Conservation (phyloP, 1,139 yeast species). For the Lodderomyces beijingensis region DNA sequence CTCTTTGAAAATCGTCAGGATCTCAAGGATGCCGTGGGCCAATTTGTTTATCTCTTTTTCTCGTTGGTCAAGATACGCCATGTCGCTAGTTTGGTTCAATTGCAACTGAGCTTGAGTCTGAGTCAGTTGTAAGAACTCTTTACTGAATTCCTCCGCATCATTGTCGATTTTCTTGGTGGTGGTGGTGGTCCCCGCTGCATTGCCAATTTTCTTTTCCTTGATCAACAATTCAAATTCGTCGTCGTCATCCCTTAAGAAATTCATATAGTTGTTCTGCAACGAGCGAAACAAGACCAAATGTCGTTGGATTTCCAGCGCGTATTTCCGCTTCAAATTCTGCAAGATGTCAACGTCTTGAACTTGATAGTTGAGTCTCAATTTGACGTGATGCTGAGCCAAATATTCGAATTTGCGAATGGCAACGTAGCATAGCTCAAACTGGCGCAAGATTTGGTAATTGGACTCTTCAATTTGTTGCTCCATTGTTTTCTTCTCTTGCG, state of each 20-base stretch:
- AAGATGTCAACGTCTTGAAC: slow-evolving; percentile 60
- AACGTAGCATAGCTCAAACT: slow-evolving; percentile 73
- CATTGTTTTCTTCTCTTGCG: slow-evolving; percentile 70
- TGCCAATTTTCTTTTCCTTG: slow-evolving; percentile 3
- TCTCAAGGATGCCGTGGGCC: slow-evolving; percentile 92
- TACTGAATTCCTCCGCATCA: slow-evolving; percentile 4
- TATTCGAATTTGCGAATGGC: slow-evolving; percentile 65
- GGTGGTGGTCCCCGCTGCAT: background rate
- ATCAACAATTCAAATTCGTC: slow-evolving; percentile 6
- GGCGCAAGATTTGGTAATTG: slow-evolving; percentile 67
- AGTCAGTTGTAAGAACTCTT: slow-evolving; percentile 33
- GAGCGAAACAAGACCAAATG: slow-evolving; percentile 74
- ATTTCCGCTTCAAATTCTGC: slow-evolving; percentile 74
- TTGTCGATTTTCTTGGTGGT: no score
- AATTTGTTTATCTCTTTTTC: slow-evolving; percentile 85
- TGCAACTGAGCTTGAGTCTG: slow-evolving; percentile 31
- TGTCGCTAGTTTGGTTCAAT: slow-evolving; percentile 26
- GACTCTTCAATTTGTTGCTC: slow-evolving; percentile 69
- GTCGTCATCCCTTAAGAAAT: slow-evolving; percentile 71
- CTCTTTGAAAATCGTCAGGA: slow-evolving; percentile 88
- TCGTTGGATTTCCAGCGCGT: slow-evolving; percentile 82
- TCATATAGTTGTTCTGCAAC: slow-evolving; percentile 83
- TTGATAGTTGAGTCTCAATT: slow-evolving; percentile 32
- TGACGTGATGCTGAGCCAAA: slow-evolving; percentile 36
- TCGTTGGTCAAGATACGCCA: slow-evolving; percentile 58